Percentiles rank a stretch among this genome's conserved stretches.
phyloP scores from a whole-genome alignment of 495 filamentous ascomycete genomes.

The Daldinia grandis region DNA sequence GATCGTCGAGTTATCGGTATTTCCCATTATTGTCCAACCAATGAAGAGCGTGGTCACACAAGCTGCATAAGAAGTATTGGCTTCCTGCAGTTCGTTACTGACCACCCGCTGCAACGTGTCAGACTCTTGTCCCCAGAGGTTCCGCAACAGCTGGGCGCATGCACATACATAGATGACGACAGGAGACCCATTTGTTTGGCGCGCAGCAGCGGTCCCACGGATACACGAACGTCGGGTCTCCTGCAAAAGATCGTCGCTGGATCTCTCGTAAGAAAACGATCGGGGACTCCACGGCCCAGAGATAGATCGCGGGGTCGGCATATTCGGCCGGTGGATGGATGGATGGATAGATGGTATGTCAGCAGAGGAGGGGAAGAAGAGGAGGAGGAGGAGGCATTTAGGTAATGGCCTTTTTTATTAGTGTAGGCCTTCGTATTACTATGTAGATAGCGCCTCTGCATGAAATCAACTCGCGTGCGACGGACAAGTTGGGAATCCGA shows the following conservation, averaged over 20 bases:
- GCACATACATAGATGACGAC: slow-evolving; percentile 38
- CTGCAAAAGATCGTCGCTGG: slow-evolving; percentile 18
- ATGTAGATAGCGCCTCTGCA: no score
- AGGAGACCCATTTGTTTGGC: slow-evolving; percentile 25
- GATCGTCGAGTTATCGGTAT: not conserved
- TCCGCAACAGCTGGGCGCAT: not conserved
- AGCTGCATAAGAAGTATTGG: slow-evolving; percentile 14
- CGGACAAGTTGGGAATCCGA: not conserved
- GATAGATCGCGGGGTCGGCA: slow-evolving; percentile 37
- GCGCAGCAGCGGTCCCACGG: slow-evolving; percentile 10
- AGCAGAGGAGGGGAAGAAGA: not conserved
- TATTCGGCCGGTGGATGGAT: not conserved
- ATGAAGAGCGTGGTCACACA: slow-evolving; percentile 26
- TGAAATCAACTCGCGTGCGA: not conserved
- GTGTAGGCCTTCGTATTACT: not conserved
- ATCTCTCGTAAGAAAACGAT: slow-evolving; percentile 34
- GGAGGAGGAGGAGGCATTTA: not conserved
- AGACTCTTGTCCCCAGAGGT: slow-evolving; percentile 27
- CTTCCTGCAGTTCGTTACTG: slow-evolving; percentile 9
- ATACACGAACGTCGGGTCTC: not conserved
- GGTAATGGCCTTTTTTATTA: not conserved
- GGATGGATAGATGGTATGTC: slow-evolving; percentile 6
- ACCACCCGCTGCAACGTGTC: slow-evolving; percentile 28
- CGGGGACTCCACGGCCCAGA: slow-evolving; percentile 7
- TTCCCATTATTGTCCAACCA: not conserved